Percentiles rank a stretch among this genome's conserved stretches.
Conservation (phyloP, 495 filamentous ascomycete genomes). For the Annulohypoxylon nitens region DNA sequence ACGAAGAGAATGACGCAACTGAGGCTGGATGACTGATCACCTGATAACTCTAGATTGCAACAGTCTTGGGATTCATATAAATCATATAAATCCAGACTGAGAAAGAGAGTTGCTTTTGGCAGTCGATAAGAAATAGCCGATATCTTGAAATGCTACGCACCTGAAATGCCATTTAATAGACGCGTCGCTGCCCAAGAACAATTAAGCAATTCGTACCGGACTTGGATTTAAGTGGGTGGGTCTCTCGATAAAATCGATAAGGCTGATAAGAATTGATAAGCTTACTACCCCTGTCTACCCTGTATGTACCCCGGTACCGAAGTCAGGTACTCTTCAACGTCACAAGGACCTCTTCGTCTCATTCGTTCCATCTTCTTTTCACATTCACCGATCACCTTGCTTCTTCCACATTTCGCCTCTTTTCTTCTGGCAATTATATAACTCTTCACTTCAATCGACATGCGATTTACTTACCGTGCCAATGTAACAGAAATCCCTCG, state of each 20-base stretch:
- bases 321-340: slow-evolving; percentile 35
- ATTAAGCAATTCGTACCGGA: slow-evolving; percentile 5
- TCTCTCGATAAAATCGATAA: slow-evolving; percentile 15
- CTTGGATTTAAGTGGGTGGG: slow-evolving; percentile 18
- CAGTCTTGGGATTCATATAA: slow-evolving; percentile 17
- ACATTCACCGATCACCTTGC: slow-evolving; percentile 26
- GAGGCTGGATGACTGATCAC: slow-evolving; percentile 18
- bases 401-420: slow-evolving; percentile 11
- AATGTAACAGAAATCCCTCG: slow-evolving; percentile 32
- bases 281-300: not conserved
- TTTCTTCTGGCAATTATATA: slow-evolving; percentile 15
- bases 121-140: not conserved
- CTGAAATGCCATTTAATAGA: slow-evolving; percentile 19
- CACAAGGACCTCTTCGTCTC: slow-evolving; percentile 36
- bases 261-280: slow-evolving; percentile 41
- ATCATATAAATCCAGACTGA: slow-evolving; percentile 20
- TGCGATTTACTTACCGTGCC: slow-evolving; percentile 35
- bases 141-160: slow-evolving; percentile 13
- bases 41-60: slow-evolving; percentile 19
- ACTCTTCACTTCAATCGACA: slow-evolving; percentile 33
- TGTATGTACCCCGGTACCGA: slow-evolving; percentile 26
- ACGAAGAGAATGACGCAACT: slow-evolving; percentile 23
- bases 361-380: slow-evolving; percentile 18
- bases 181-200: slow-evolving; percentile 47
- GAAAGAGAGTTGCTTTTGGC: not conserved